Evolutionary conservation across 2,329 filamentous ascomycete genomes (phyloP).

Genomic region (Aspergillus texensis): DNA sequence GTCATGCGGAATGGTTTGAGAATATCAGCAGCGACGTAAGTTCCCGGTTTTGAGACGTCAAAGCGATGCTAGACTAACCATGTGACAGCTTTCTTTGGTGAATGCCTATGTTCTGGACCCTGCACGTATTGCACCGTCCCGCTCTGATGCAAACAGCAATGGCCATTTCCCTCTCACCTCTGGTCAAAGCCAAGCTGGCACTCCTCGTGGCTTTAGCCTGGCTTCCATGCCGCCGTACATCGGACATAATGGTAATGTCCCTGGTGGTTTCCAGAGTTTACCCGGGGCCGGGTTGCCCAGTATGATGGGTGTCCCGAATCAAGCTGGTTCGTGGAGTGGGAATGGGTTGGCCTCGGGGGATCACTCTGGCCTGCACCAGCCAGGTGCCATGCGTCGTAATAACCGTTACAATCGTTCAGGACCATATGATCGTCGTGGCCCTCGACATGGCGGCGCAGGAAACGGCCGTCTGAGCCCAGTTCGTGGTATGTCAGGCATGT

Average conservation of each 20-base stretch:
- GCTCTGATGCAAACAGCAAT: slow-evolving; percentile 92
- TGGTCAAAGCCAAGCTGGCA: slow-evolving; percentile 75
- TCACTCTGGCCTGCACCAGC: slow-evolving; percentile 50
- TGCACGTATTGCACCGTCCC: slow-evolving; percentile 88
- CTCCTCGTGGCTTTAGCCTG: slow-evolving; percentile 88
- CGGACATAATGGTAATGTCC: slow-evolving; percentile 45
- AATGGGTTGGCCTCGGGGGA: slow-evolving; percentile 45
- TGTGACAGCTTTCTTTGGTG: slow-evolving; percentile 74
- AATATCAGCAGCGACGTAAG: slow-evolving; percentile 80
- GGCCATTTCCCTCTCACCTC: slow-evolving; percentile 87
- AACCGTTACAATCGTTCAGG: slow-evolving; percentile 66
- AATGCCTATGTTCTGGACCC: slow-evolving; percentile 95
- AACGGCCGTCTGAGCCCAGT: slow-evolving; percentile 52
- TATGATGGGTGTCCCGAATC: slow-evolving; percentile 34
- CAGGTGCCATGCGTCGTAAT: slow-evolving; percentile 69
- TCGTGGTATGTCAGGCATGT: slow-evolving; percentile 40
- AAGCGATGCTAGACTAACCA: slow-evolving; percentile 34
- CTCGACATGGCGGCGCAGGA: slow-evolving; percentile 54
- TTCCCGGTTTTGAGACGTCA: slow-evolving; percentile 17
- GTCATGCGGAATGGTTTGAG: slow-evolving; percentile 85
- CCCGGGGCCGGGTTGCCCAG: slow-evolving; percentile 33
- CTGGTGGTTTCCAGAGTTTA: slow-evolving; percentile 36
- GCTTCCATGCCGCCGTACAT: slow-evolving; percentile 68
- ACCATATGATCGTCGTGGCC: slow-evolving; percentile 71
- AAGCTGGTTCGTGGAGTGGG: slow-evolving; percentile 29